Evolutionary conservation across 169 alveolate genomes (phyloP).

Genomic region (Plasmodium inui): DNA sequence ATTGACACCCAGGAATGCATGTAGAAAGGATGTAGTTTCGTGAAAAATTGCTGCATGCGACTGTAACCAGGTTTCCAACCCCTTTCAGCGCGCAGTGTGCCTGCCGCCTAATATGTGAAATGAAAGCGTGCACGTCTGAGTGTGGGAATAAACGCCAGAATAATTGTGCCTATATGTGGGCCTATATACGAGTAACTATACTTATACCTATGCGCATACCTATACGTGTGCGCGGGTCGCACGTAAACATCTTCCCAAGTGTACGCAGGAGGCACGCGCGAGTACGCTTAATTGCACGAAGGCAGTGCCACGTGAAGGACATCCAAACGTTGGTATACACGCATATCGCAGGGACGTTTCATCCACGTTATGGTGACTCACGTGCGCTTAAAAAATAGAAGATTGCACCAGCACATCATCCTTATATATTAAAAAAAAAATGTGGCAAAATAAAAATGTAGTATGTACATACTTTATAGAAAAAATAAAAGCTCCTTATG

Average conservation of each 20-base stretch:
- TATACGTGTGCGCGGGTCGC: neutral
- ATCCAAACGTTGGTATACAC: neutral
- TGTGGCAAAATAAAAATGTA: neutral
- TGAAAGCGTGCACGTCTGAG: neutral
- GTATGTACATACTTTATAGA: constrained; percentile 2
- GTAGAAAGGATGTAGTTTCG: neutral
- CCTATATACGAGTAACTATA: neutral
- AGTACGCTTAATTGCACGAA: neutral
- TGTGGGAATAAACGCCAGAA: neutral
- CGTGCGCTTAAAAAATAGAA: neutral
- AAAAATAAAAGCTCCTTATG: neutral
- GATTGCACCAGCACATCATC: neutral
- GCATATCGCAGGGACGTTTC: neutral
- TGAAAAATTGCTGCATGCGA: neutral
- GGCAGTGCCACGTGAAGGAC: neutral
- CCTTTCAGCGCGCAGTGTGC: neutral
- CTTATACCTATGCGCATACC: neutral
- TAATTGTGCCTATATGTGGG: neutral
- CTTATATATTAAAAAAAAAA: neutral
- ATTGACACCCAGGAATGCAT: neutral
- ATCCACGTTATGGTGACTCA: neutral
- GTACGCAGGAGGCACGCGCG: neutral
- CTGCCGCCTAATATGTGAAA: neutral
- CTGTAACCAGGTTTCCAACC: neutral
- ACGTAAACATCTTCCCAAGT: neutral